Conservation (phyloP, 208 protist genomes). For the Crithidia fasciculata region DNA sequence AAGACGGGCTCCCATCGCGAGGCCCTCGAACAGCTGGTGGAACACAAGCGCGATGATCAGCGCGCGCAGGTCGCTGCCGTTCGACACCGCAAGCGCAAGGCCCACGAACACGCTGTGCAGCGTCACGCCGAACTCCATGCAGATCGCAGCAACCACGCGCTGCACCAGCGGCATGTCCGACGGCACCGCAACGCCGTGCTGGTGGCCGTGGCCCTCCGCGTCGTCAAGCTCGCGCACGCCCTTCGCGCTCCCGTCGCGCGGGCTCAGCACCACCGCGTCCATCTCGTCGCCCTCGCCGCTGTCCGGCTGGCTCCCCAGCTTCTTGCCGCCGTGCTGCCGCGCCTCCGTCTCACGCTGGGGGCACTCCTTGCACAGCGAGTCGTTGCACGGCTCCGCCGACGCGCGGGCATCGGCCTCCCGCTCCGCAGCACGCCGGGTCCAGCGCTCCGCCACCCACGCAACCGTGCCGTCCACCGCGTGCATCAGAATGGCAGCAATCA, state of each 20-base stretch:
- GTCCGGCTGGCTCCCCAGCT: not conserved
- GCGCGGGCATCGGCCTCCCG: too few species aligned
- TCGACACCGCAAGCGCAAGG: slow-evolving; percentile 48
- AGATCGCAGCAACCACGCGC: slow-evolving; percentile 46
- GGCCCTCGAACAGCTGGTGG: slow-evolving; percentile 77
- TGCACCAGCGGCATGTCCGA: slow-evolving; percentile 21
- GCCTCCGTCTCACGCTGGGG: slow-evolving; percentile 6
- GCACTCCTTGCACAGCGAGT: slow-evolving; percentile 16
- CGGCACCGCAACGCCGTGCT: slow-evolving; percentile 23
- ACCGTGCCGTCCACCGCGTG: slow-evolving; percentile 55
- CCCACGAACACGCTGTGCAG: slow-evolving; percentile 77
- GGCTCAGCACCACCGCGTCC: slow-evolving; percentile 4
- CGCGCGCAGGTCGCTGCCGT: slow-evolving; percentile 32
- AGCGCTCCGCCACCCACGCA: slow-evolving; percentile 28
- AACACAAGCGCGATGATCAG: slow-evolving; percentile 67
- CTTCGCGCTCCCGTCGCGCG: not conserved
- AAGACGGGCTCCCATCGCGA: slow-evolving; percentile 61
- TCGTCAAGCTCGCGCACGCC: not conserved
- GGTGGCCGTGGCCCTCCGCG: slow-evolving; percentile 22
- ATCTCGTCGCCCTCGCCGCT: not conserved
- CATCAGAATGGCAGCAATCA: slow-evolving; percentile 61
- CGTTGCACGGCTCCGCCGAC: slow-evolving; percentile 2
- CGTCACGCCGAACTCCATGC: slow-evolving; percentile 73
- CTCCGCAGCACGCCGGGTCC: not conserved
- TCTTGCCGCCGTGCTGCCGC: not conserved